Evolutionary conservation across 345 rosid genomes (phyloP).

Genomic region (Hibiscus trionum): DNA sequence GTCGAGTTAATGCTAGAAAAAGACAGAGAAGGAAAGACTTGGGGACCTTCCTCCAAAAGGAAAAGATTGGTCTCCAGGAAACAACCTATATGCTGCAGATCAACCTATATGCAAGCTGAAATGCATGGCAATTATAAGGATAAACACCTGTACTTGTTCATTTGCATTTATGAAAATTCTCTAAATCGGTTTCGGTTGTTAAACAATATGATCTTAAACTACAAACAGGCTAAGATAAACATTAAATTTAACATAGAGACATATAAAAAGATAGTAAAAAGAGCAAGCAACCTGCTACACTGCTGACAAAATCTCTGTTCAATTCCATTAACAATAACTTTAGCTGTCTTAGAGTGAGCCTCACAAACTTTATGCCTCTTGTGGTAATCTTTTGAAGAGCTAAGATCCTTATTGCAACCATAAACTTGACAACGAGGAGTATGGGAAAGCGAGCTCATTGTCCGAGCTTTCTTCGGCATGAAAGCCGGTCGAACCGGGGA

Average conservation of each 20-base stretch:
- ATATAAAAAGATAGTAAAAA: neutral
- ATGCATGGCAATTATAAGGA: neutral
- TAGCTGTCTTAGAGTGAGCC: conserved; percentile 59
- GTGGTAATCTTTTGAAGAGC: conserved; percentile 64
- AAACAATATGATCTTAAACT: neutral
- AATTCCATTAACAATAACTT: conserved; percentile 54
- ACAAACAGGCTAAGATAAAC: neutral
- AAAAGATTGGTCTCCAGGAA: neutral
- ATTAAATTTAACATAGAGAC: neutral
- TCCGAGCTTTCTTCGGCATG: conserved; percentile 29
- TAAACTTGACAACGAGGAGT: conserved; percentile 56
- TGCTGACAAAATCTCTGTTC: conserved; percentile 91
- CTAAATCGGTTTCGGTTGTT: neutral
- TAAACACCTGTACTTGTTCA: neutral
- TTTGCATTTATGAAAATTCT: neutral
- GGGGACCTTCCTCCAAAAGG: neutral
- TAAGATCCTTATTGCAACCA: conserved; percentile 73
- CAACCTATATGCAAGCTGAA: neutral
- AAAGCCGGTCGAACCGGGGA: conserved; percentile 17
- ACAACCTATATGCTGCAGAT: neutral
- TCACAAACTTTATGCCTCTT: conserved; percentile 82
- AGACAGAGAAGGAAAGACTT: neutral
- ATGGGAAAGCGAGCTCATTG: conserved; percentile 20
- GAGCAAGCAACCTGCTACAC: conserved; percentile 65
- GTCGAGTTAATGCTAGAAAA: neutral